Percentiles rank a stretch among this genome's conserved stretches.
Evolutionary conservation across 1,284 basidiomycete species (phyloP).

Genomic region (Rugosomyces carneus): DNA sequence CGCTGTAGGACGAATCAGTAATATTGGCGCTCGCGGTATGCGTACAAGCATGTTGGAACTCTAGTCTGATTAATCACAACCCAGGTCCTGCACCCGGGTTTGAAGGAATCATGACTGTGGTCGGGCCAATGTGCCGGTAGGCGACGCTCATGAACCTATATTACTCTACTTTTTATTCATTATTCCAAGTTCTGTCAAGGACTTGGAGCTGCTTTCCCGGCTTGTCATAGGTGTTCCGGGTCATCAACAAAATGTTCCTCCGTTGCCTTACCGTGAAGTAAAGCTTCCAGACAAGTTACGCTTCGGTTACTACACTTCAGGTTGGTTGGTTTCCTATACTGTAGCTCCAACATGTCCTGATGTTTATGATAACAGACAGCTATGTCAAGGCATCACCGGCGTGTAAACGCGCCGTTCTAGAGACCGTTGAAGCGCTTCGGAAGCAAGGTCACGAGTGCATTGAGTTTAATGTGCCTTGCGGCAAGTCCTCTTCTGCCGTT

Average conservation of each 20-base stretch:
- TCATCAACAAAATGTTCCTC: constrained; percentile 37
- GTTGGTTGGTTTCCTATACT: constrained; percentile 37
- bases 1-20: constrained; percentile 44
- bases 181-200: constrained; percentile 49
- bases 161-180: neutral
- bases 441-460: constrained; percentile 75
- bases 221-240: constrained; percentile 50
- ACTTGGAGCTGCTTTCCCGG: constrained; percentile 56
- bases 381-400: constrained; percentile 74
- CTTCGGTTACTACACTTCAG: constrained; percentile 69
- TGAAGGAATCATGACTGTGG: constrained; percentile 53
- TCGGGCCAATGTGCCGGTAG: constrained; percentile 75
- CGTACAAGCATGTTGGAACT: neutral
- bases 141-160: constrained; percentile 4
- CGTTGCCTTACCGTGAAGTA: constrained; percentile 56
- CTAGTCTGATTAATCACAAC: constrained; percentile 2
- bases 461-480: constrained; percentile 49
- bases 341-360: neutral
- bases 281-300: constrained; percentile 49
- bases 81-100: constrained; percentile 55
- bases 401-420: constrained; percentile 71
- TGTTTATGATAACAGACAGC: constrained; percentile 40
- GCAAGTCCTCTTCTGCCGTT: constrained; percentile 29
- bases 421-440: constrained; percentile 64
- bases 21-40: constrained; percentile 42